Base-by-base conservation (phyloP, 2,329 filamentous ascomycete genomes). In the Colletotrichum lentis region DNA sequence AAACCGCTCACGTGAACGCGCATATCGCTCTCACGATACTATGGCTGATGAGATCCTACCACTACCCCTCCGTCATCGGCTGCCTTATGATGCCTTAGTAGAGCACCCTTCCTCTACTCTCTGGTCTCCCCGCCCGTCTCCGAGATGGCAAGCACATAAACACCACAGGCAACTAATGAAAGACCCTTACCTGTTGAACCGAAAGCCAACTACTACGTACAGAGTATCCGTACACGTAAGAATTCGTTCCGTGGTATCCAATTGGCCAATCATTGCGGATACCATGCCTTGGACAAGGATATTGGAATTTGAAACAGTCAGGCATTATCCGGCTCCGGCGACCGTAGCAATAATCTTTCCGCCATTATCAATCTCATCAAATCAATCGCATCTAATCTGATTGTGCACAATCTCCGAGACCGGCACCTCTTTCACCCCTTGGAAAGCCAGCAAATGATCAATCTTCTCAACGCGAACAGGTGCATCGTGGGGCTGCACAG, bases 311-410 rank as follows among this genome's bases (percentile, higher is more conserved):
- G 7, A 31, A 31, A 31, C 37, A 39, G 12, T 37, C 62, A 31
- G 50, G 27, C 50, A 39, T 62, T 50, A 35, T 50, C 52, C 35
- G 31, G 20, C 24, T 31, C 37, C 16, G 31, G n/a, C 61, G 55
- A 64, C 39, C 62, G 37, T 41, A 49, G 55, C 22, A 20, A 31
- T 20, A 20, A 67, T 69, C 52, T 63, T 62, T 58, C 67, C 67
- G 53, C 20, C 37, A 16, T 65, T 61, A 69, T 69, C 67, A 69
- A 69, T 69, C 67, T 69, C 57, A 69, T 69, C 67, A 69, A 69
- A 69, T 69, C 57, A 69, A 69, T 69, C 67, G 57, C 63, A 69
- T 69, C 67, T 69, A 67, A 69, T 69, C 67, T 67, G 43, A 59
- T 59, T 59, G 1, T 11, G 0, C 14, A 41, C 55, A 49, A 56